Percentiles rank a stretch among this genome's conserved stretches.
These are phyloP conservation scores for Aureobasidium sp. DNA, from an alignment of 2,329 filamentous ascomycete species.

Conservation along the genomic window DNA sequence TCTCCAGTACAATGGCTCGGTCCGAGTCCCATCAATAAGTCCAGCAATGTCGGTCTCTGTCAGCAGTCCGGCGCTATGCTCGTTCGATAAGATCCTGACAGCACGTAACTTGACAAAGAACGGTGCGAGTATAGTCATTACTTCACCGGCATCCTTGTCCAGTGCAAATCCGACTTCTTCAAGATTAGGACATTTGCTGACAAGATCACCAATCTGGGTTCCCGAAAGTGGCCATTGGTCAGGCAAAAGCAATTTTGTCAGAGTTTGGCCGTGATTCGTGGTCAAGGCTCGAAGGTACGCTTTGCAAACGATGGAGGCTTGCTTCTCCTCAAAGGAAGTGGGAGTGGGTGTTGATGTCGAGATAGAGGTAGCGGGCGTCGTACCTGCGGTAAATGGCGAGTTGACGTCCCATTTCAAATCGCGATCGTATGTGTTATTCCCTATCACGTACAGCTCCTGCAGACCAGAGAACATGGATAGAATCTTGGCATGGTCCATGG, in stretches of 20 bases:
- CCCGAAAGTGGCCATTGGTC: conserved; percentile 49
- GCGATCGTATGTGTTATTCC: conserved; percentile 20
- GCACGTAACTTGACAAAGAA: conserved; percentile 35
- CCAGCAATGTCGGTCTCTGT: conserved; percentile 16
- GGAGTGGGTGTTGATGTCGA: not conserved
- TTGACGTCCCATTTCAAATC: not conserved
- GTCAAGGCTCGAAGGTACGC: conserved; percentile 48
- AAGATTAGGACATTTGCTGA: conserved; percentile 49
- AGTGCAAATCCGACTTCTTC: conserved; percentile 52
- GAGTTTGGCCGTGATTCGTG: conserved; percentile 42
- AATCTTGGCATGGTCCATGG: conserved; percentile 37
- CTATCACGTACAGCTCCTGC: conserved; percentile 49
- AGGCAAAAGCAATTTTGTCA: conserved; percentile 52
- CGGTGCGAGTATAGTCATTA: conserved; percentile 30
- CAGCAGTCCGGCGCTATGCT: conserved; percentile 22
- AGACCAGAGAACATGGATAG: conserved; percentile 38
- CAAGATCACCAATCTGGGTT: conserved; percentile 43
- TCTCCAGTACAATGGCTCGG: conserved; percentile 31
- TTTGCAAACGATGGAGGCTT: conserved; percentile 34
- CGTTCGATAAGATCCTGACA: conserved; percentile 34
- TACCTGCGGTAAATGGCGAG: not conserved
- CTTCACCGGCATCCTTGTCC: conserved; percentile 42
- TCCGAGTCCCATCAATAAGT: conserved; percentile 24
- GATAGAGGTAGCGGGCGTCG: not conserved
- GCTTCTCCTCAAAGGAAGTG: conserved; percentile 25